Percentiles rank a stretch among this genome's conserved stretches.
Conservation (phyloP, 768 basidiomycete genomes). For the Tulasnella sp. region DNA sequence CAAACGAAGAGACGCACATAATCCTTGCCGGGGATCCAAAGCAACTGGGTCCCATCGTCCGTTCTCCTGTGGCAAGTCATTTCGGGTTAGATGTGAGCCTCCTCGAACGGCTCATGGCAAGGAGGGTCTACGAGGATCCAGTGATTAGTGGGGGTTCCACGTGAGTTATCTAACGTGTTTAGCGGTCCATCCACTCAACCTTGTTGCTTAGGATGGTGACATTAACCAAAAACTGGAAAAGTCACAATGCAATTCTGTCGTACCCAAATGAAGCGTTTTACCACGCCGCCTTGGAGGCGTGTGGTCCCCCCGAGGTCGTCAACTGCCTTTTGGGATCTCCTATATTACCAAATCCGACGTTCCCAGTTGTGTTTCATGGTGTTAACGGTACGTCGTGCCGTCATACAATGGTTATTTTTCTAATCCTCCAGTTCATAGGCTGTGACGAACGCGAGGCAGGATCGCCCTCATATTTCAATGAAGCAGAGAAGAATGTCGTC, state of each 20-base stretch:
- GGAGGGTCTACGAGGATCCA: conserved; percentile 24
- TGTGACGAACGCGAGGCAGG: conserved; percentile 49
- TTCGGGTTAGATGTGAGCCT: conserved; percentile 50
- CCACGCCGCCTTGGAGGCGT: conserved; percentile 37
- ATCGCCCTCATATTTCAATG: conserved; percentile 62
- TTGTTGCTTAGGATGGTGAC: conserved; percentile 39
- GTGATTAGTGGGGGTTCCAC: conserved; percentile 12
- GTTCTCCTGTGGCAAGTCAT: conserved; percentile 41
- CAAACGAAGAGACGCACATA: conserved; percentile 40
- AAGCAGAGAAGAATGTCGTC: conserved; percentile 44
- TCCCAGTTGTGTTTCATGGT: conserved; percentile 52
- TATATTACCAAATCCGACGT: conserved; percentile 34
- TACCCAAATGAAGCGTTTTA: conserved; percentile 55
- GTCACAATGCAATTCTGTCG: conserved; percentile 44
- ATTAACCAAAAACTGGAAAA: conserved; percentile 51
- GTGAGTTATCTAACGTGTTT: conserved; percentile 6
- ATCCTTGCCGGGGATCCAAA: conserved; percentile 58
- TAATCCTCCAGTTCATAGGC: not conserved
- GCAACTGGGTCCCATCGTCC: conserved; percentile 57
- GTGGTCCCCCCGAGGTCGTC: conserved; percentile 28
- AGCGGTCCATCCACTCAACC: not conserved
- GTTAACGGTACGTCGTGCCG: conserved; percentile 32
- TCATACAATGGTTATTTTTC: not conserved
- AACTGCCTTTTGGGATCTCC: conserved; percentile 21
- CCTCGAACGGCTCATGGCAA: conserved; percentile 45